Base-by-base conservation (phyloP, 1,284 basidiomycete species). In the Phenoliferia sp. region DNA sequence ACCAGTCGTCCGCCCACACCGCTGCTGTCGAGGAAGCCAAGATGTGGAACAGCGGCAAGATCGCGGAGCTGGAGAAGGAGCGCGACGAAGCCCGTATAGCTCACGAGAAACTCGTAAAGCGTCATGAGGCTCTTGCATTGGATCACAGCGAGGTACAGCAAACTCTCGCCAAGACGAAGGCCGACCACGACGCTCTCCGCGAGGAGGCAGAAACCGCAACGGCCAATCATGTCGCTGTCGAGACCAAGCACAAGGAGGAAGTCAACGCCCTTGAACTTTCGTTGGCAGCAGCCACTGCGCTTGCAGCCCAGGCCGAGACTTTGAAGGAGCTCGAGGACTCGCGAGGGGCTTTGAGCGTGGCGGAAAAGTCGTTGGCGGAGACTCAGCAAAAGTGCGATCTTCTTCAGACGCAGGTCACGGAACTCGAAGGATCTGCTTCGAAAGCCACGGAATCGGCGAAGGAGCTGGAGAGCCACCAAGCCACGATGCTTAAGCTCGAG, bases 381-480 rank as follows among this genome's bases (percentile, higher is more conserved):
- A 76, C 76, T 33, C 78, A 80, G 66, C 74, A 76, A 31, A 79
- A 80, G 68, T 76, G 78, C 5, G 79, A 79, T 57, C 69, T 73
- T 44, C 69, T 80, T 32, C 54, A 76, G 50, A 66, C 71, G 34
- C 73, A 80, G 62, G 58, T 79, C 29, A 71, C 77, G 59, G 70
- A 73, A 61, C 69, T 75, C 65, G 66, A 36, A 64, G 63, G 63
- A 67, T n/a, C n/a, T n/a, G n/a, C n/a, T n/a, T n/a, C n/a, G n/a
- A n/a, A n/a, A n/a, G n/a, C n/a, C n/a, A n/a, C n/a, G n/a, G n/a
- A n/a, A n/a, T 57, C 35, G 66, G 50, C 6, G 62, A 82, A 84
- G 32, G 89, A 94, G 75, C 81, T 93, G 33, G 89, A 92, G 72
- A 84, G 83, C 50, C 87, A 90, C 77, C 88, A 88, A 50, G 87